These are phyloP conservation scores for Stagonosporopsis chrysanthemi DNA, from an alignment of 2,329 filamentous ascomycete species.

Conservation along the genomic window DNA sequence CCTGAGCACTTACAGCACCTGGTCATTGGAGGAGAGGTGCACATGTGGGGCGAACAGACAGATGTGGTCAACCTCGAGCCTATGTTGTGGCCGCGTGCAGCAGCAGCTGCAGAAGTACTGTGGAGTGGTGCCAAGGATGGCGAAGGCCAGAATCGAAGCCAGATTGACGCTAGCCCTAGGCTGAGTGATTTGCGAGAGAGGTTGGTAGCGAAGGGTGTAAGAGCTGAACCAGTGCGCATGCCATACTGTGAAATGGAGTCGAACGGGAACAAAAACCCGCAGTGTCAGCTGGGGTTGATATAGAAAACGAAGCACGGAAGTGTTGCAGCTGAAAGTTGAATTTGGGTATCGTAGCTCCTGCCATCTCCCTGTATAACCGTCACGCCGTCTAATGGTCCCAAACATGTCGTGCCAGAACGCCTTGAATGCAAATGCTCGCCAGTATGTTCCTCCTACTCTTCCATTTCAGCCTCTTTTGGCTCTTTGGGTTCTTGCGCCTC, in stretches of 20 bases:
- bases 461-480: slow-evolving; percentile 60
- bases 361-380: not conserved
- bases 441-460: slow-evolving; percentile 7
- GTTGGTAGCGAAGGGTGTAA: slow-evolving; percentile 72
- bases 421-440: slow-evolving; percentile 13
- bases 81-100: slow-evolving; percentile 79
- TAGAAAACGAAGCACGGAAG: not conserved
- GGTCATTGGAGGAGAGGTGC: slow-evolving; percentile 81
- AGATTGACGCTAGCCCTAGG: slow-evolving; percentile 72
- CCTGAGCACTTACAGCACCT: slow-evolving; percentile 69
- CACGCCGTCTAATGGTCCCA: slow-evolving; percentile 17
- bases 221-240: slow-evolving; percentile 73
- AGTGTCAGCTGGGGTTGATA: slow-evolving; percentile 25
- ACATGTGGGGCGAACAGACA: slow-evolving; percentile 81
- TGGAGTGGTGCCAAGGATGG: slow-evolving; percentile 77
- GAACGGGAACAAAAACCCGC: slow-evolving; percentile 33
- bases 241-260: slow-evolving; percentile 72
- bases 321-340: not conserved
- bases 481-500: slow-evolving; percentile 92
- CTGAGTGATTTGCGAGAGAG: slow-evolving; percentile 79
- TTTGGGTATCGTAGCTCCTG: slow-evolving; percentile 19
- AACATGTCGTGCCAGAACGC: slow-evolving; percentile 12
- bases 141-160: slow-evolving; percentile 72
- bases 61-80: slow-evolving; percentile 78
- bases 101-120: slow-evolving; percentile 77